These are phyloP conservation scores for Xerocomus brunneocitrinus DNA, from an alignment of 768 basidiomycete genomes.

Conservation along the genomic window DNA sequence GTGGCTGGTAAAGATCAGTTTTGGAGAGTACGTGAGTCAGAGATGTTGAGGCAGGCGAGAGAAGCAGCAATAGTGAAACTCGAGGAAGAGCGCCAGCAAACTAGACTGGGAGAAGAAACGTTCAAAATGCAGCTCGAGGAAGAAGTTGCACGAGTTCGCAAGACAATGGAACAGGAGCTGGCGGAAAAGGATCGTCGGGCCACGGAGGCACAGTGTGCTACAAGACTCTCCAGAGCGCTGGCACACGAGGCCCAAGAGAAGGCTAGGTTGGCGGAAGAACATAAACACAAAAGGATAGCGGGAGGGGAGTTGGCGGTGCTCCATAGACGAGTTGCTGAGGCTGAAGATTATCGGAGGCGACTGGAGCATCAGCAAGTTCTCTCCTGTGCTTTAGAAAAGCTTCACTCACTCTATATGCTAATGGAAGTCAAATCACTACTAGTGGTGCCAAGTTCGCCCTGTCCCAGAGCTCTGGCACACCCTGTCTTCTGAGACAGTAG, in stretches of 20 bases:
- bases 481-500: too few species aligned
- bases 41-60: slow-evolving; percentile 9
- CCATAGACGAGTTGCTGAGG: slow-evolving; percentile 21
- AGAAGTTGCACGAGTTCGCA: slow-evolving; percentile 24
- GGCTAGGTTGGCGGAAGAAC: slow-evolving; percentile 27
- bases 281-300: slow-evolving; percentile 23
- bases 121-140: slow-evolving; percentile 25
- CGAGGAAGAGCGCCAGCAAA: slow-evolving; percentile 24
- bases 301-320: slow-evolving; percentile 26
- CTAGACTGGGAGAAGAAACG: slow-evolving; percentile 20
- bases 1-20: slow-evolving; percentile 11
- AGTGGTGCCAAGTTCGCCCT: too few species aligned
- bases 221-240: slow-evolving; percentile 25
- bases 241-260: slow-evolving; percentile 28
- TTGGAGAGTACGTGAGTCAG: slow-evolving; percentile 19
- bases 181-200: slow-evolving; percentile 20
- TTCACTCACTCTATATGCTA: neutral
- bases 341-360: slow-evolving; percentile 25
- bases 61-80: slow-evolving; percentile 21
- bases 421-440: too few species aligned
- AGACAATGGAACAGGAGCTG: slow-evolving; percentile 20
- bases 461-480: too few species aligned
- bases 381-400: neutral
- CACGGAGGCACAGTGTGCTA: slow-evolving; percentile 21
- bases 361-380: slow-evolving; percentile 10